Conservation (phyloP, 495 filamentous ascomycete genomes). For the Aspergillus wentii region DNA sequence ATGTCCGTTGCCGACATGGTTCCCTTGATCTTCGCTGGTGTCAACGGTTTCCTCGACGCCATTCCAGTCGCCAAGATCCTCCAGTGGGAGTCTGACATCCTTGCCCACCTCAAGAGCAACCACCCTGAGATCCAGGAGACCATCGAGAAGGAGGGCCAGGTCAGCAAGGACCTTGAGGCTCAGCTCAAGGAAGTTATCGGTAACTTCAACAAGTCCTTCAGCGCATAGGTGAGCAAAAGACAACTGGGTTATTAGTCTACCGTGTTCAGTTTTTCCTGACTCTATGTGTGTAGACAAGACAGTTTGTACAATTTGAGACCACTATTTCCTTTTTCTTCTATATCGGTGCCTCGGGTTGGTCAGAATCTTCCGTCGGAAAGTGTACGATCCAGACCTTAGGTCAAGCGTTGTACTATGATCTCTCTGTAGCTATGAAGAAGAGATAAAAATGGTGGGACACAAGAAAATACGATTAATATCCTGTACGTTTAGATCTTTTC, state of each 20-base stretch:
- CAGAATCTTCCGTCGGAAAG: conserved; percentile 18
- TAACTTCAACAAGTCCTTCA: conserved; percentile 93
- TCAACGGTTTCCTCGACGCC: conserved; percentile 88
- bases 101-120: conserved; percentile 84
- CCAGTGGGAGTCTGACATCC: conserved; percentile 89
- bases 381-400: conserved; percentile 10
- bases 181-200: conserved; percentile 74
- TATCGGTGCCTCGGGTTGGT: conserved; percentile 15
- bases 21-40: conserved; percentile 98
- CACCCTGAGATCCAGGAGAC: conserved; percentile 76
- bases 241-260: conserved; percentile 30
- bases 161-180: conserved; percentile 92
- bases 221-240: conserved; percentile 46
- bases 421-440: conserved; percentile 17
- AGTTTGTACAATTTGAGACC: conserved; percentile 53
- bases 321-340: conserved; percentile 42
- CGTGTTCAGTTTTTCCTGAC: conserved; percentile 39
- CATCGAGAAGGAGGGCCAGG: conserved; percentile 92
- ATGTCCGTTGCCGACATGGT: conserved; percentile 99
- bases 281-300: conserved; percentile 51
- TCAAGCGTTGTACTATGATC: conserved; percentile 8
- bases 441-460: conserved; percentile 12
- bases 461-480: conserved; percentile 46
- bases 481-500: conserved; percentile 48
- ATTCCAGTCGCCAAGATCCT: conserved; percentile 86